Conservation (phyloP, 768 basidiomycete species). For the Clitopilus passeckerianus region DNA sequence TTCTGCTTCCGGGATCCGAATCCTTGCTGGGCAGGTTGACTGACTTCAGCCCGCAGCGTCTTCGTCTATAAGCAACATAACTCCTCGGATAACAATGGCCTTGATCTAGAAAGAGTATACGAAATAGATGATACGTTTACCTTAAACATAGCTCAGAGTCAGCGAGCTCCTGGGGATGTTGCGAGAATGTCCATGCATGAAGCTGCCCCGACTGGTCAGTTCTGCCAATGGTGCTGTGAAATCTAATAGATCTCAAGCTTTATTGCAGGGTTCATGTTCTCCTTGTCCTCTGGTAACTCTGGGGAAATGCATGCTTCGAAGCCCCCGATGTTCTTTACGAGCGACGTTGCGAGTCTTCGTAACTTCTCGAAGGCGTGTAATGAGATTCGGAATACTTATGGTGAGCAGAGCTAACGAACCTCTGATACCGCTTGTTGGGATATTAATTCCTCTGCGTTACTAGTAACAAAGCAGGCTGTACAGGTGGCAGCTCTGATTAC, state of each 20-base stretch:
- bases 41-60: slow-evolving; percentile 26
- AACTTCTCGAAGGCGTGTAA: slow-evolving; percentile 50
- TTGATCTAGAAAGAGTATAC: slow-evolving; percentile 45
- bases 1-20: slow-evolving; percentile 1
- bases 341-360: slow-evolving; percentile 42
- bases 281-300: slow-evolving; percentile 39
- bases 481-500: not conserved
- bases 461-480: slow-evolving; percentile 17
- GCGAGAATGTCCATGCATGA: not conserved
- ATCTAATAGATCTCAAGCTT: not conserved
- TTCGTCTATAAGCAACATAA: slow-evolving; percentile 25
- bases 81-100: slow-evolving; percentile 15
- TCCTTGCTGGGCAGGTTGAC: slow-evolving; percentile 6
- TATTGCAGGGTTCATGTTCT: slow-evolving; percentile 46
- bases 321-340: slow-evolving; percentile 40
- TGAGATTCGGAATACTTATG: slow-evolving; percentile 44
- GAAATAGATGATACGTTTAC: slow-evolving; percentile 53
- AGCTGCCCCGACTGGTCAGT: not conserved
- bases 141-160: slow-evolving; percentile 53
- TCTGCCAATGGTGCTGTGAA: not conserved
- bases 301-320: slow-evolving; percentile 12
- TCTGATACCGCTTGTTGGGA: no score
- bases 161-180: slow-evolving; percentile 30
- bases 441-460: not conserved
- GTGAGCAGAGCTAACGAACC: slow-evolving; percentile 21